Evolutionary conservation across 2,329 filamentous ascomycete genomes (phyloP), one percentile per base, ranked within the genome.

Genomic region (Penicillium sp.): DNA sequence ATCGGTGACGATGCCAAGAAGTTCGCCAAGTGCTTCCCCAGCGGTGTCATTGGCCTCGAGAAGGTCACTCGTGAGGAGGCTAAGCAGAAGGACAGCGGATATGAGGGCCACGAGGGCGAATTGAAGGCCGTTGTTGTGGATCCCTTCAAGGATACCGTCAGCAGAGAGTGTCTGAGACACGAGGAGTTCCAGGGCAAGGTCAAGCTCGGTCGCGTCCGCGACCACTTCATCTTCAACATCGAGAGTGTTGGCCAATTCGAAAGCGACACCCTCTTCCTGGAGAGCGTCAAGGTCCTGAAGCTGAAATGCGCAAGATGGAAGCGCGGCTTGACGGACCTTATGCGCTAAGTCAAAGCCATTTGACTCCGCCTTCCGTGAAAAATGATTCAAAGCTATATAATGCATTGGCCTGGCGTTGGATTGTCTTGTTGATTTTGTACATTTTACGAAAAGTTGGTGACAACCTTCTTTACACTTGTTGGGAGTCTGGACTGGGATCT

Each of bases 221-320:
- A 98, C 68, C 94, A 98, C 73, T 98, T 98, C 70, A 97, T 98
- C 70, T 98, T 93, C 77, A 85, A 83, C 47, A 79, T 98, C 31
- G 93, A 98, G 76, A 96, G 90, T 75, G 85, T 88, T 0, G 94
- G 93, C 6, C 93, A 98, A 73, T 95, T 88, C 76, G 84, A 93
- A 51, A 95, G 89, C 65, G 91, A 97, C 62, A 84, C 89, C 70
- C 77, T 98, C 57, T 97, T 98, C 75, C 71, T 98, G 49, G 89
- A 97, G 72, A 83, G 88, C 24, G 79, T 98, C 44, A 86, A 85
- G 72, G 76, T 88, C 59, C 73, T 98, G 55, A 95, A 90, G 75
- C 76, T 81, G 61, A 97, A 97, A 76, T 93, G 87, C 59, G 64
- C 64, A 44, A 67, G 68, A 37, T 65, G 75, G 61, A 73, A 75